Evolutionary conservation across 345 rosid genomes (phyloP).

Genomic region (Bruguiera gymnorhiza): DNA sequence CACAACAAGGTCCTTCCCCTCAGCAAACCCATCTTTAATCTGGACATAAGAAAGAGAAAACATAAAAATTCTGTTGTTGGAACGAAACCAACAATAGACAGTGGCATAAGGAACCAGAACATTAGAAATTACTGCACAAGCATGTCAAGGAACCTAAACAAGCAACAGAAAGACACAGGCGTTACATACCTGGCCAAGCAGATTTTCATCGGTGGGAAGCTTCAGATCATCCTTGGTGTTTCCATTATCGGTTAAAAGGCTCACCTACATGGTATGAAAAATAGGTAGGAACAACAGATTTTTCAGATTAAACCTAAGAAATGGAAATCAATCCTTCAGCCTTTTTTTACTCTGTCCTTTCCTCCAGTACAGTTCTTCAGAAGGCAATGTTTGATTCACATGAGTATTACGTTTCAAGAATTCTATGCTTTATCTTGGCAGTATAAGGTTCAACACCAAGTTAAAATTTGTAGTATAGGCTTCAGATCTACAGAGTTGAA

Average conservation of each 20-base stretch:
- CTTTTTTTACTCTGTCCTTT: not conserved
- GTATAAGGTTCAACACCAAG: not conserved
- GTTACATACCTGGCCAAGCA: constrained; percentile 47
- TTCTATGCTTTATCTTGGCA: not conserved
- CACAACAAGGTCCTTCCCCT: constrained; percentile 77
- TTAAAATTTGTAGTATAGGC: not conserved
- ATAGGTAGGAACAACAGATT: constrained; percentile 1
- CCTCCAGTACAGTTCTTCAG: not conserved
- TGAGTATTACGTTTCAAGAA: not conserved
- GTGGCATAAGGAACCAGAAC: not conserved
- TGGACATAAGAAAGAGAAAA: constrained; percentile 11
- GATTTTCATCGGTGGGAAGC: constrained; percentile 71
- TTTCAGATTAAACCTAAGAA: not conserved
- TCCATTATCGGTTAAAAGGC: constrained; percentile 65
- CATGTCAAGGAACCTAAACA: not conserved
- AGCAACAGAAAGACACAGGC: not conserved
- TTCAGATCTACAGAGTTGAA: not conserved
- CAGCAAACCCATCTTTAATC: constrained; percentile 73
- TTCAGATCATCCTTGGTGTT: constrained; percentile 69
- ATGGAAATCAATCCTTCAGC: not conserved
- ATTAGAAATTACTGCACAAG: not conserved
- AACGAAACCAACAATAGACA: not conserved
- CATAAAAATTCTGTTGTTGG: not conserved
- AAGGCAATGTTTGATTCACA: not conserved
- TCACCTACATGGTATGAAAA: constrained; percentile 37